Conservation (phyloP, 106 monocot species). For the Ottelia alismoides region DNA sequence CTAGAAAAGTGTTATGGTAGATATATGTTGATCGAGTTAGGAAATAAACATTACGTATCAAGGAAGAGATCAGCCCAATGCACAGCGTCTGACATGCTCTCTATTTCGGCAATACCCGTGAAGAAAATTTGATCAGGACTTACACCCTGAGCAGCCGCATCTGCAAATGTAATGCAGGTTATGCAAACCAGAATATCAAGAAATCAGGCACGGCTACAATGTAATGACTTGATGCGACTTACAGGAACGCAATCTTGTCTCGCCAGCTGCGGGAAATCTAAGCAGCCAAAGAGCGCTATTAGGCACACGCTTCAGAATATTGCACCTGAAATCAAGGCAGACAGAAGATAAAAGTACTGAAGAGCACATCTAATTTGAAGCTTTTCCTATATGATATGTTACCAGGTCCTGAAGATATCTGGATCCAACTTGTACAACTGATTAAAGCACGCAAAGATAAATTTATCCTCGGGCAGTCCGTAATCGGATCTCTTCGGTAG, state of each 20-base stretch:
- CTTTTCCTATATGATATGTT: no score
- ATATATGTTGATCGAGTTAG: not conserved
- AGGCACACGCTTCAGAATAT: conserved; percentile 87
- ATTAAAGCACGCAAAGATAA: conserved; percentile 97
- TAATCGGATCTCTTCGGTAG: conserved; percentile 84
- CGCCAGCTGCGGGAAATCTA: conserved; percentile 90
- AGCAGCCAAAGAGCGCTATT: conserved; percentile 91
- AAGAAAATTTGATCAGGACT: conserved; percentile 84
- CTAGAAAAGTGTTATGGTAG: not conserved
- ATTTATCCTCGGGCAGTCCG: conserved; percentile 92
- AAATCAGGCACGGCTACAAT: no score
- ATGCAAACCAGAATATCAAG: no score
- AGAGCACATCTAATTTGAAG: no score
- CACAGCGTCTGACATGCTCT: conserved; percentile 90
- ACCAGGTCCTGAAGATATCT: conserved; percentile 94
- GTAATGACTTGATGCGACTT: no score
- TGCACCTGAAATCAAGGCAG: conserved; percentile 72
- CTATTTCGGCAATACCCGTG: conserved; percentile 90
- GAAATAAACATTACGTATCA: conserved; percentile 47
- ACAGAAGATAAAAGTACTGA: no score
- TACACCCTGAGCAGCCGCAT: conserved; percentile 78
- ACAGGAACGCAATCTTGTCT: conserved; percentile 76
- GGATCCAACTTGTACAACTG: conserved; percentile 99
- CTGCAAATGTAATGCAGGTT: conserved; percentile 32
- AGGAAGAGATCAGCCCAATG: conserved; percentile 85